Base-by-base conservation (phyloP, 768 basidiomycete species). In the Lactifluus piperatus region DNA sequence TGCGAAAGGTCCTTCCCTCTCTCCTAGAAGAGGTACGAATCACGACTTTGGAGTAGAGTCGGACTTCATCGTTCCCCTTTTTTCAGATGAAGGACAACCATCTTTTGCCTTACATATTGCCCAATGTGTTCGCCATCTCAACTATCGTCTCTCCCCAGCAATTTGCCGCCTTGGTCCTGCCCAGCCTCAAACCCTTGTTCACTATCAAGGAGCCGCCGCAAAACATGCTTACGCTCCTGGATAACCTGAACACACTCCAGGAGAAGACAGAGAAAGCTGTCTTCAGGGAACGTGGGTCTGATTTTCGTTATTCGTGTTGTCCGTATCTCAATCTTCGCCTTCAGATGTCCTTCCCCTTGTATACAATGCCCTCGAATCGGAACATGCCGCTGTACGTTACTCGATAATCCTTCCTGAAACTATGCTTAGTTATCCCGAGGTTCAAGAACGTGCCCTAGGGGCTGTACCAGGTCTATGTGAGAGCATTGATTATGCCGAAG, bases 311-410 rank as follows among this genome's bases (percentile, higher is more conserved):
- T 54, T 57, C 51, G 30, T 18, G 20, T 22, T 41, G n/a, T 49
- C 29, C 16, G 45, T 44, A 30, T 20, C 26, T 30, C 27, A 43
- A 24, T 46, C 18, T 54, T 11, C 14, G 6, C 30, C n/a, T 47
- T 14, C 68, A 97, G 95, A 93, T 76, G 91, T 99, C n/a, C 78
- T 99, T 62, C 92, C 94, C 0, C 77, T 99, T 39, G 89, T 99
- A 18, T 99, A 99, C 70, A 91, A 91, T 69, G 93, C 97, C 1
- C 76, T 99, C 50, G 97, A 97, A 62, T 90, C 91, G n/a, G 97
- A 98, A 51, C 93, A 97, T 73, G 81, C 88, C 1, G 73, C 85
- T 54, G 89, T 91, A 34, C 14, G 58, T 11, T 29, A 20, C 29
- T 24, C 39, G 48, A 8, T 48, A 44, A 47, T 22, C 27, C 30